These are phyloP conservation scores for Cryptomeria japonica DNA, from an alignment of 75 land plant genomes.

Conservation along the genomic window DNA sequence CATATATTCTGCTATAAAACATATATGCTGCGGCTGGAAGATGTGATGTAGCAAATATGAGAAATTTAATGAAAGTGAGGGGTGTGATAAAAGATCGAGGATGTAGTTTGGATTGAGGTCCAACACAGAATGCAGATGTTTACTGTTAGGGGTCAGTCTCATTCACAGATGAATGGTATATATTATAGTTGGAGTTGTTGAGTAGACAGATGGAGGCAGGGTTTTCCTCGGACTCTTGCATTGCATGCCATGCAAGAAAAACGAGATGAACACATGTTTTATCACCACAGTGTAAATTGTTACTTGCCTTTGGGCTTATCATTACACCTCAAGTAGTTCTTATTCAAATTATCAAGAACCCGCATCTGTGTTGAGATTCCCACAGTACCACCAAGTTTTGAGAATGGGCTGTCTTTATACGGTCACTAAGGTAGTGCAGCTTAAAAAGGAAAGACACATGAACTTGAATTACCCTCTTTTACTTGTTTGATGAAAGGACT, in stretches of 20 bases:
- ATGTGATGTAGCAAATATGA: conserved; percentile 8
- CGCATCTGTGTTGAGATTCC: background rate
- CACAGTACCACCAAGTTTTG: background rate
- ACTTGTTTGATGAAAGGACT: background rate
- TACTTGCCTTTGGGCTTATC: background rate
- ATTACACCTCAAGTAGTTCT: background rate
- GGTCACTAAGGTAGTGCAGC: background rate
- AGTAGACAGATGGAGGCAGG: background rate
- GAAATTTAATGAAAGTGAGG: conserved; percentile 13
- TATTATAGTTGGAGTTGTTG: background rate
- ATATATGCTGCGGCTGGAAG: conserved; percentile 20
- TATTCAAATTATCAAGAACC: background rate
- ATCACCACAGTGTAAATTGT: background rate
- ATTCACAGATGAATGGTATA: background rate
- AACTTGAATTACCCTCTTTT: background rate
- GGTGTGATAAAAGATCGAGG: conserved; percentile 17
- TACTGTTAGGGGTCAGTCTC: background rate
- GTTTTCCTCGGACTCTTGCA: background rate
- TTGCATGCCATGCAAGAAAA: background rate
- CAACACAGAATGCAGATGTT: conserved; percentile 11
- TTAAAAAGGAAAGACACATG: background rate
- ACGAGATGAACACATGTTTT: background rate
- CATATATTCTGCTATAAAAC: conserved; percentile 20
- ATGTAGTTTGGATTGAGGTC: conserved; percentile 17
- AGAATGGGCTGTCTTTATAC: background rate